Evolutionary conservation across 192 early-diverging fungal genomes (phyloP).

Genomic region (Podila epigama): DNA sequence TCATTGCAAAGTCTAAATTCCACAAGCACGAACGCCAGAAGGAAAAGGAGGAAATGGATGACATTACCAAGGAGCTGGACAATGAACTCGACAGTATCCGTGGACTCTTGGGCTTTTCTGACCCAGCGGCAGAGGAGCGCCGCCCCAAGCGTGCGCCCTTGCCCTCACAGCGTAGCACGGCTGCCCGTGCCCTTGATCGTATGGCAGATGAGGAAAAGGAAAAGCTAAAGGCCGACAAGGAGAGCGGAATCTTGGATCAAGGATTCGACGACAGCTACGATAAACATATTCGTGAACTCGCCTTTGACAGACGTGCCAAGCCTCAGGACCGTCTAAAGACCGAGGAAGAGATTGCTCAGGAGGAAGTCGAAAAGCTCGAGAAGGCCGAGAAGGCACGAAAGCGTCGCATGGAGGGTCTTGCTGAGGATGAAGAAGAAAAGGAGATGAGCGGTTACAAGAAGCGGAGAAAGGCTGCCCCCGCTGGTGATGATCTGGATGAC

Average conservation of each 20-base stretch:
- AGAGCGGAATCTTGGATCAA: constrained; percentile 36
- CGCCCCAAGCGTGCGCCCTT: constrained; percentile 55
- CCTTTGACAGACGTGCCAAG: constrained; percentile 81
- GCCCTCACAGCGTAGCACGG: constrained; percentile 51
- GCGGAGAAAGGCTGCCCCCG: constrained; percentile 60
- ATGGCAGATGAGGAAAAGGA: constrained; percentile 48
- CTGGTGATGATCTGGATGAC: constrained; percentile 76
- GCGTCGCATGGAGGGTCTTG: constrained; percentile 85
- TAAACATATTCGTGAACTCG: constrained; percentile 79
- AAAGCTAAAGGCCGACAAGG: constrained; percentile 26
- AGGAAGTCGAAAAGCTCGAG: constrained; percentile 87
- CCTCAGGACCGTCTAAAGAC: constrained; percentile 94
- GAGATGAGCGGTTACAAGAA: constrained; percentile 58
- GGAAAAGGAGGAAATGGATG: constrained; percentile 86
- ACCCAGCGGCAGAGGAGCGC: constrained; percentile 40
- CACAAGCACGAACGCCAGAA: constrained; percentile 94
- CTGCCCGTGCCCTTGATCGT: constrained; percentile 38
- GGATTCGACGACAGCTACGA: constrained; percentile 82
- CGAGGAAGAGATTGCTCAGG: constrained; percentile 90
- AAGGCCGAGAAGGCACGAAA: constrained; percentile 80
- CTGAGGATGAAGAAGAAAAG: constrained; percentile 65
- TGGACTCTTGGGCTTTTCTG: constrained; percentile 59
- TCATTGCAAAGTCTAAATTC: constrained; percentile 97
- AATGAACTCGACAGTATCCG: constrained; percentile 87
- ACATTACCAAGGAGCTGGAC: constrained; percentile 84